These are phyloP conservation scores for Gentiana straminea DNA, from an alignment of 257 asterid species.

Conservation along the genomic window DNA sequence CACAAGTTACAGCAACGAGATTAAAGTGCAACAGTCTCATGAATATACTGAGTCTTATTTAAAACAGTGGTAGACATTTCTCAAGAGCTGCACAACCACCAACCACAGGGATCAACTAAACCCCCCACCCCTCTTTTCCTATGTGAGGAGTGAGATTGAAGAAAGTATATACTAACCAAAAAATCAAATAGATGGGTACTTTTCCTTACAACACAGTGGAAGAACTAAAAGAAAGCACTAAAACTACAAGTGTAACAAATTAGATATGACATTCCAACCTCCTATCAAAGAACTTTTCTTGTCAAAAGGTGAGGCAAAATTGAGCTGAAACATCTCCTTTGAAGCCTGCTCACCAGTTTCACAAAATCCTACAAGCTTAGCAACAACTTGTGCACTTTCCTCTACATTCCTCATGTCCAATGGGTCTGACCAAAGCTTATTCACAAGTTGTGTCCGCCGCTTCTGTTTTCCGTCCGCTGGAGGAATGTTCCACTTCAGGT, in stretches of 20 bases:
- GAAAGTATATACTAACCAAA: not conserved
- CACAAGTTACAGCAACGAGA: no score
- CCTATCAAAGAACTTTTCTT: conserved; percentile 54
- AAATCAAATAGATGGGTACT: no score
- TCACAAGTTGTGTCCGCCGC: conserved; percentile 69
- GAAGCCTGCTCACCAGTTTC: conserved; percentile 64
- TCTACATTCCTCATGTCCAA: conserved; percentile 58
- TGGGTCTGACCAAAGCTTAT: conserved; percentile 85
- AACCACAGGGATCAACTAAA: no score
- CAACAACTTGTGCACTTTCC: conserved; percentile 90
- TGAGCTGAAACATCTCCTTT: conserved; percentile 84
- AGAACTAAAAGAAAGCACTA: no score
- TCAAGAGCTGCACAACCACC: no score
- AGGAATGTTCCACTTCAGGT: conserved; percentile 77
- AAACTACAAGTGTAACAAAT: conserved; percentile 52
- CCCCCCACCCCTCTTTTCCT: no score
- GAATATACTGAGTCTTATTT: no score
- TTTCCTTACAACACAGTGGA: no score
- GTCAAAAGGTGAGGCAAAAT: conserved; percentile 66
- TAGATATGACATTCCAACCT: conserved; percentile 82
- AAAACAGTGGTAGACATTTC: no score
- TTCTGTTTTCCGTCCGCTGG: conserved; percentile 54
- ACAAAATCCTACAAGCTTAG: conserved; percentile 85
- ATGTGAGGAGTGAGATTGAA: no score
- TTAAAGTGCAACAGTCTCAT: no score